A percentile compares a stretch with the other conserved stretches of the same genome.
Evolutionary conservation across 2,329 filamentous ascomycete species (phyloP).

Genomic region (Stachybotrys elegans): DNA sequence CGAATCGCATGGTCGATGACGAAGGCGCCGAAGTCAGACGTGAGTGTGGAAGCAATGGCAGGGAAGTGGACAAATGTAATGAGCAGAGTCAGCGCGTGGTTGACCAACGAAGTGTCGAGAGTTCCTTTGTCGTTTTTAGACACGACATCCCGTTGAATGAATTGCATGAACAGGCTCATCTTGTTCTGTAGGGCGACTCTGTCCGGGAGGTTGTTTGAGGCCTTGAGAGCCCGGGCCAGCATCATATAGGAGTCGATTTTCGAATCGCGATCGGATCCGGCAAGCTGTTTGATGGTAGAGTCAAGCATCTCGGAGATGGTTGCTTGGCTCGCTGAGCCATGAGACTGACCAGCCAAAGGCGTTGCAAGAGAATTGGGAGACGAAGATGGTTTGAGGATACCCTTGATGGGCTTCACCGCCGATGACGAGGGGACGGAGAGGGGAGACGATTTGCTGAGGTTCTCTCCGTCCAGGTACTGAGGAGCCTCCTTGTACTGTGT

Average conservation of each 20-base stretch:
- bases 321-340: slow-evolving; percentile 30
- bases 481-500: slow-evolving; percentile 54
- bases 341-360: slow-evolving; percentile 35
- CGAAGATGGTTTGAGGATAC: slow-evolving; percentile 72
- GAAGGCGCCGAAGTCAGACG: slow-evolving; percentile 74
- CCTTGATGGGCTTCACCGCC: slow-evolving; percentile 46
- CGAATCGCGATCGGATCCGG: slow-evolving; percentile 64
- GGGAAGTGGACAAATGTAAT: slow-evolving; percentile 71
- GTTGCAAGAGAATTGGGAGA: slow-evolving; percentile 41
- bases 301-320: slow-evolving; percentile 78
- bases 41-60: slow-evolving; percentile 63
- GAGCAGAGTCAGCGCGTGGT: slow-evolving; percentile 73
- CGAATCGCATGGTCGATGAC: slow-evolving; percentile 77
- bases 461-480: slow-evolving; percentile 34
- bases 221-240: slow-evolving; percentile 68
- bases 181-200: slow-evolving; percentile 67
- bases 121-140: slow-evolving; percentile 51
- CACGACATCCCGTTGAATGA: slow-evolving; percentile 76
- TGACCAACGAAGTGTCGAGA: slow-evolving; percentile 64
- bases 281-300: slow-evolving; percentile 76
- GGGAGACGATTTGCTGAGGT: slow-evolving; percentile 32
- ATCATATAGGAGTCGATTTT: slow-evolving; percentile 84
- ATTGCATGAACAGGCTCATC: slow-evolving; percentile 72
- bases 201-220: slow-evolving; percentile 78
- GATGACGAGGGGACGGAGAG: slow-evolving; percentile 33